Conservation (phyloP, 192 early-diverging fungal species). For the Geranomyces variabilis region DNA sequence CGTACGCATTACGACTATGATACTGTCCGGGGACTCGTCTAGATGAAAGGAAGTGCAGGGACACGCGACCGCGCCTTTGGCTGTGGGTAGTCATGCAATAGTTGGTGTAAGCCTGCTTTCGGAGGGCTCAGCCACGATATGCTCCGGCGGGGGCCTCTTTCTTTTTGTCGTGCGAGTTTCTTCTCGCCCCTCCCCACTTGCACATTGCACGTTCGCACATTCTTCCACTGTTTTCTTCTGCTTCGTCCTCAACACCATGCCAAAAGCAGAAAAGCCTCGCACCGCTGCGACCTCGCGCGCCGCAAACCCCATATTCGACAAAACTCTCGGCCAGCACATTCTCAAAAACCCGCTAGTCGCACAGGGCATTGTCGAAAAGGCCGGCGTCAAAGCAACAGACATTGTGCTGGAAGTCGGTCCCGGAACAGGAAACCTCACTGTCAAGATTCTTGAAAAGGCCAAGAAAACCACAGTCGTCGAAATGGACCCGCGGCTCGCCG, state of each 20-base stretch:
- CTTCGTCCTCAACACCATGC: constrained; percentile 33
- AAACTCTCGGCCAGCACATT: constrained; percentile 97
- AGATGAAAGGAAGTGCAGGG: too few relatives aligned
- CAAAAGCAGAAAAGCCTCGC: constrained; percentile 26
- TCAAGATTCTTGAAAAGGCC: constrained; percentile 87
- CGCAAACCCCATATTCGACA: constrained; percentile 90
- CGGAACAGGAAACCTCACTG: constrained; percentile 97
- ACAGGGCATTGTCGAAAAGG: constrained; percentile 95
- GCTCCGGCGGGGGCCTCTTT: too few relatives aligned
- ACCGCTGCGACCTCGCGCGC: constrained; percentile 20
- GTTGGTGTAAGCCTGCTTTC: too few relatives aligned
- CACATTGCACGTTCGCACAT: too few relatives aligned
- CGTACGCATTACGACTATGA: too few relatives aligned
- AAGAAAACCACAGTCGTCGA: constrained; percentile 92
- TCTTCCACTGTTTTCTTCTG: too few relatives aligned
- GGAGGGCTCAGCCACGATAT: too few relatives aligned
- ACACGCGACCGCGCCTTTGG: too few relatives aligned
- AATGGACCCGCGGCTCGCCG: constrained; percentile 94
- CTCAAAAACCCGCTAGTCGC: constrained; percentile 97
- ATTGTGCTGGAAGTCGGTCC: constrained; percentile 87
- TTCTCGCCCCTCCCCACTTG: too few relatives aligned
- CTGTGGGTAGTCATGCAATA: too few relatives aligned
- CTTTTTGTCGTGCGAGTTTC: too few relatives aligned
- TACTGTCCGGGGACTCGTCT: too few relatives aligned
- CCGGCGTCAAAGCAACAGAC: constrained; percentile 51